Percentiles rank a stretch among this genome's conserved stretches.
These are phyloP conservation scores for Podila verticillata DNA, from an alignment of 192 early-diverging fungal genomes.

Conservation along the genomic window DNA sequence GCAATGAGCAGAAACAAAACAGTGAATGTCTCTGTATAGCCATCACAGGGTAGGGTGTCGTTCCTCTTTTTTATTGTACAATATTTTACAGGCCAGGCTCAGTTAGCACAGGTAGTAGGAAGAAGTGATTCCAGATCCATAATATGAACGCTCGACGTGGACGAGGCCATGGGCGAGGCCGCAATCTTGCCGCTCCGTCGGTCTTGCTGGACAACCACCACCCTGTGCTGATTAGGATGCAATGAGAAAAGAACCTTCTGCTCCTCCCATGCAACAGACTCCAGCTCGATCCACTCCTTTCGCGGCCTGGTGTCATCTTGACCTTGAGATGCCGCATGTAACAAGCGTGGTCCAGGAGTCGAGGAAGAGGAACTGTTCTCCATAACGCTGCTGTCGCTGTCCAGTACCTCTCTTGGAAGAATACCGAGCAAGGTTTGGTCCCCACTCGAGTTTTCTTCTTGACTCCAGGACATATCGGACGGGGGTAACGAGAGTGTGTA, in stretches of 20 bases:
- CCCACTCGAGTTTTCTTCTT: background rate
- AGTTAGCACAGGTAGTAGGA: background rate
- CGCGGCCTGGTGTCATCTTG: background rate
- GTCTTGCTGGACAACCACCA: background rate
- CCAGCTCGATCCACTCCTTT: background rate
- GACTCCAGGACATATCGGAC: background rate
- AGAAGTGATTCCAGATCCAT: background rate
- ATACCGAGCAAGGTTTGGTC: no score
- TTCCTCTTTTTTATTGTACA: no score
- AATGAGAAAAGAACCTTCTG: background rate
- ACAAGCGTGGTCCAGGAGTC: background rate
- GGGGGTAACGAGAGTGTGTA: background rate
- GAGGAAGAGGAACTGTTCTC: background rate
- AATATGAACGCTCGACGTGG: background rate
- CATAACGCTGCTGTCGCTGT: background rate
- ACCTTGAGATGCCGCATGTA: background rate
- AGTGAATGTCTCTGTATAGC: no score
- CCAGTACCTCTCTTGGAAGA: background rate
- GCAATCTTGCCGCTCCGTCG: background rate
- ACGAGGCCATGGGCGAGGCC: background rate
- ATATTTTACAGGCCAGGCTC: background rate
- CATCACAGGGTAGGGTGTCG: no score
- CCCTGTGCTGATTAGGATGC: background rate
- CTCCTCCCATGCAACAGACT: slow-evolving; percentile 3
- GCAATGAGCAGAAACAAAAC: no score